Evolutionary conservation across 805 yeast genomes (phyloP), one percentile per base, ranked within the genome.

Genomic region (Komagataella ulmi): DNA sequence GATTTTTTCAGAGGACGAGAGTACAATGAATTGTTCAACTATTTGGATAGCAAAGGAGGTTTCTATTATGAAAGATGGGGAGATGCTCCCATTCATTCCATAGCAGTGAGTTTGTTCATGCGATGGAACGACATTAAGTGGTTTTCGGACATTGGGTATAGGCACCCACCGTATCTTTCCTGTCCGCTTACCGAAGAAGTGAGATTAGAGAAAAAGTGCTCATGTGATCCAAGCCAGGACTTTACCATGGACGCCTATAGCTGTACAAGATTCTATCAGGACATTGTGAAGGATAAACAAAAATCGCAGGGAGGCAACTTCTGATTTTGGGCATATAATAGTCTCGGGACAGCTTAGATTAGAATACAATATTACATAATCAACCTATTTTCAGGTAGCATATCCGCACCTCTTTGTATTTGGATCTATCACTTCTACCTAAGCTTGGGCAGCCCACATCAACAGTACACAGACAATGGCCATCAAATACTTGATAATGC

Each of bases 51-150:
- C 36, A 67, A 77, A 4, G 95, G 93, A 51, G 95, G 95, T 0
- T 86, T 87, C 64, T 87, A 78, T 63, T 85, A 86, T 62, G 93
- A 88, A 68, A 74, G 96, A 57, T 88, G 96, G 95, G 96, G 96
- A 14, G 96, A 88, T 59, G 80, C 79, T 6, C 80, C 80, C 1
- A 63, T 76, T 44, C 79, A 75, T 60, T 64, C 79, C 1, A 66
- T 76, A 48, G 76, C 71, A 3, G 69, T 69, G 1, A 62, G 75
- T 7, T 55, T 67, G 44, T 60, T 72, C 51, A n/a, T 53, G 47
- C 46, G 55, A 7, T 58, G 58, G 47, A 49, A 50, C n/a, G 63
- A 65, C 47, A 40, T 67, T 14, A 59, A 61, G 54, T 65, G 65
- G 63, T 61, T 67, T 44, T 51, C 54, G 10, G 67, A 67, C 51